Conservation (phyloP, 345 rosid genomes). For the Fremontodendron californicum region DNA sequence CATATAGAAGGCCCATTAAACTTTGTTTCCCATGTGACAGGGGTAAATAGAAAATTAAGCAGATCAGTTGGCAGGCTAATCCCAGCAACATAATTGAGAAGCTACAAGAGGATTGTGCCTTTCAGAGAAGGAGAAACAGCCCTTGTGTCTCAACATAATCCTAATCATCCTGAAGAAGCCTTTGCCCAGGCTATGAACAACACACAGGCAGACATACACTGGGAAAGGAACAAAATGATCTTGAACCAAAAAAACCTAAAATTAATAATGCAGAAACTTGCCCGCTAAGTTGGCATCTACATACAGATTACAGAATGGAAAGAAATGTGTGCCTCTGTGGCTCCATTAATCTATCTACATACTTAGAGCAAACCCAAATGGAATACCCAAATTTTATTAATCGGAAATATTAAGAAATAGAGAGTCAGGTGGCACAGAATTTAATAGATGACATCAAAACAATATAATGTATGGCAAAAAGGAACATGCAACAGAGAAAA, state of each 20-base stretch:
- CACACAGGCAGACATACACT: neutral
- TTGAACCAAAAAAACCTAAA: neutral
- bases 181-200: neutral
- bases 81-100: neutral
- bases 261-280: neutral
- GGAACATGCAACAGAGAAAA: neutral
- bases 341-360: neutral
- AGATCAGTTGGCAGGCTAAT: neutral
- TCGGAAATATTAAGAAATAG: neutral
- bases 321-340: neutral
- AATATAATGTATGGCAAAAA: neutral
- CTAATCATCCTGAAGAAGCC: neutral
- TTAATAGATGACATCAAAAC: neutral
- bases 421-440: neutral
- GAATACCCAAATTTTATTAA: neutral
- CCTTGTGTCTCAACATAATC: neutral
- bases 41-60: neutral
- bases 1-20: neutral
- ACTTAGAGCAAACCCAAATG: neutral
- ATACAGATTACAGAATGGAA: neutral
- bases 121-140: neutral
- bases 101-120: neutral
- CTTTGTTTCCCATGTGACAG: neutral
- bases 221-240: neutral
- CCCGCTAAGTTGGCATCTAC: neutral